phyloP scores from a whole-genome alignment of 1,139 yeast species.

The Chernovozyma sophiae-reginae region DNA sequence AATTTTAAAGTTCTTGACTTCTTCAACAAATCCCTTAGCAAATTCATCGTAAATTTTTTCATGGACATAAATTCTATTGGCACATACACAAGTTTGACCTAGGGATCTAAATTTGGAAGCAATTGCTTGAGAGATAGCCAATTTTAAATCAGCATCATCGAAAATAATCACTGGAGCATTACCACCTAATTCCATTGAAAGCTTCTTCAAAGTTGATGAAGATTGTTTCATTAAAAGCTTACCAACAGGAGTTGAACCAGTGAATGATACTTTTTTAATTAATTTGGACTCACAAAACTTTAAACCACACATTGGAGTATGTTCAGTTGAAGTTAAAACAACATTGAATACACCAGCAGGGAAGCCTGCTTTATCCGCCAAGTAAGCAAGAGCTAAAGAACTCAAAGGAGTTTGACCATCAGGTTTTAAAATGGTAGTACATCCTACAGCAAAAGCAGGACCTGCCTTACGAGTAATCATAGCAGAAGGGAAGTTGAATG shows the following conservation, averaged over 20 bases:
- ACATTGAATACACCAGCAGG: conserved; percentile 44
- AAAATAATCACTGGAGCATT: conserved; percentile 90
- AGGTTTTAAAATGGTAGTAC: conserved; percentile 45
- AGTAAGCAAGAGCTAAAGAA: conserved; percentile 42
- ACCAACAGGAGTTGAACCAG: conserved; percentile 88
- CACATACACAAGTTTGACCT: conserved; percentile 84
- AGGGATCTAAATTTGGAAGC: conserved; percentile 68
- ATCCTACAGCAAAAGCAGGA: conserved; percentile 48
- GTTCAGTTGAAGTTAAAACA: conserved; percentile 31
- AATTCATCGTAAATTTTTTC: conserved; percentile 59
- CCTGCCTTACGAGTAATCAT: conserved; percentile 48
- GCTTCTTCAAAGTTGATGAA: conserved; percentile 72
- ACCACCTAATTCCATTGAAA: conserved; percentile 88
- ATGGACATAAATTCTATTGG: conserved; percentile 70
- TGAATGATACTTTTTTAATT: conserved; percentile 77
- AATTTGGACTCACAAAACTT: conserved; percentile 57
- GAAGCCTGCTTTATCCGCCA: conserved; percentile 42
- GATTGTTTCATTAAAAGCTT: conserved; percentile 75
- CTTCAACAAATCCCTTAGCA: conserved; percentile 36
- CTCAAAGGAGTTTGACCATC: conserved; percentile 44
- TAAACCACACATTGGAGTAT: conserved; percentile 31
- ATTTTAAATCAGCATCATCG: conserved; percentile 74
- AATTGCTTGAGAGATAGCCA: conserved; percentile 70
- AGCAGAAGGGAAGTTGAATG: conserved; percentile 47
- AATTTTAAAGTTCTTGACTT: conserved; percentile 30